Evolutionary conservation across 768 basidiomycete genomes (phyloP).

Genomic region (Mycena albidolilacea): DNA sequence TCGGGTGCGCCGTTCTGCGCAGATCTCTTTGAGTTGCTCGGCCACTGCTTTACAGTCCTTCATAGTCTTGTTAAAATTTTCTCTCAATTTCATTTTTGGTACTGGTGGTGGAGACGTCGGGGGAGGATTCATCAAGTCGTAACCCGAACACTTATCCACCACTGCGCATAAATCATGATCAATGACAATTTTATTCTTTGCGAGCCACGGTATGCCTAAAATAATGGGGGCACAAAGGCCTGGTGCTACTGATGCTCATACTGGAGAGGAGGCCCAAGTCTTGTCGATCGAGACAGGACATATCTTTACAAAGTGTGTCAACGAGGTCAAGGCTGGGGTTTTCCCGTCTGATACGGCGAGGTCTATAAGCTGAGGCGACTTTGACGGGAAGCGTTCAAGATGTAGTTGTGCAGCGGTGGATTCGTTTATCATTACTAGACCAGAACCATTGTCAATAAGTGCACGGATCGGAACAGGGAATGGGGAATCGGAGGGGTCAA

Average conservation of each 20-base stretch:
- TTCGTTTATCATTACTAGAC: constrained; percentile 13
- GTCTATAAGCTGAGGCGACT: neutral
- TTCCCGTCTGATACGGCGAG: neutral
- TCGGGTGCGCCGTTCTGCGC: no score
- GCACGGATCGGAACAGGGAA: neutral
- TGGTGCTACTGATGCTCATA: neutral
- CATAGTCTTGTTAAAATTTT: no score
- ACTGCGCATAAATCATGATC: neutral
- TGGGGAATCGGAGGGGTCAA: neutral
- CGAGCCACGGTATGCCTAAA: constrained; percentile 9
- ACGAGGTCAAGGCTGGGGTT: accelerated
- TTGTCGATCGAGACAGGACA: neutral
- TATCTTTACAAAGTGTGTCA: neutral
- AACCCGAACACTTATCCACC: neutral
- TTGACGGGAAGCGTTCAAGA: neutral
- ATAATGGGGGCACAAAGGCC: constrained; percentile 4
- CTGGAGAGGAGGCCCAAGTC: neutral
- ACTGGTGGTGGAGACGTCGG: no score
- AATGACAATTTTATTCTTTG: neutral
- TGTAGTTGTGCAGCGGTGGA: neutral
- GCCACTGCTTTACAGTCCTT: no score
- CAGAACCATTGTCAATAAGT: constrained; percentile 27
- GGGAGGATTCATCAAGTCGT: no score
- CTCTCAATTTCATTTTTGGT: no score
- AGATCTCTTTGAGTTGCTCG: no score